These are phyloP conservation scores for Crassisporium funariophilum DNA, from an alignment of 768 basidiomycete genomes.

Conservation along the genomic window DNA sequence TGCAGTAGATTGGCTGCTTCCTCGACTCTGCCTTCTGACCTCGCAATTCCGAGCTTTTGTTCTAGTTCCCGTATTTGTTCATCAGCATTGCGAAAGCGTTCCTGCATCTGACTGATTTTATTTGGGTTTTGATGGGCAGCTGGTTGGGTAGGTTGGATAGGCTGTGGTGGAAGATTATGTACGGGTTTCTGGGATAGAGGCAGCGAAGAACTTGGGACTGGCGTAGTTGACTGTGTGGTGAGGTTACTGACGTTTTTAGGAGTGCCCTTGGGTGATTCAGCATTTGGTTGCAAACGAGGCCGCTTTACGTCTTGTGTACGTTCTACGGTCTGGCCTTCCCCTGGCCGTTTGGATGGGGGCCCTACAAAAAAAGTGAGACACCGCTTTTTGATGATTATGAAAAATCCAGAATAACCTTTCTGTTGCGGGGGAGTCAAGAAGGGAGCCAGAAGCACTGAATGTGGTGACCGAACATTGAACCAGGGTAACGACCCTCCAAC, in stretches of 20 bases:
- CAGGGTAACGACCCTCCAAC: constrained; percentile 44
- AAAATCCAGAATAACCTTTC: constrained; percentile 14
- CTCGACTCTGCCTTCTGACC: not conserved
- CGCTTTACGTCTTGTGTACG: constrained; percentile 51
- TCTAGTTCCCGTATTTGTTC: not conserved
- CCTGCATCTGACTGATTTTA: not conserved
- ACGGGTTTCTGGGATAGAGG: constrained; percentile 5
- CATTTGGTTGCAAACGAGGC: constrained; percentile 31
- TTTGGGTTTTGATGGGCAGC: too few species aligned
- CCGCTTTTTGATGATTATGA: not conserved
- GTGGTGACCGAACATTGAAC: constrained; percentile 52
- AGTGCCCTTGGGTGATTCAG: constrained; percentile 23
- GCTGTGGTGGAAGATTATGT: constrained; percentile 18
- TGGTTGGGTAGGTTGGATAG: not conserved
- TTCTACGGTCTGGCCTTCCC: constrained; percentile 34
- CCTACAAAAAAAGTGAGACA: constrained; percentile 12
- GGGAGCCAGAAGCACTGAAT: constrained; percentile 50
- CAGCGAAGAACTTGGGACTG: constrained; percentile 17
- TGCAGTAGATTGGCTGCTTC: not conserved
- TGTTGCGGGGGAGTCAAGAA: constrained; percentile 42
- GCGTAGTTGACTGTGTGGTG: constrained; percentile 20
- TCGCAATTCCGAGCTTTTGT: not conserved
- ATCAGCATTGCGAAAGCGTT: not conserved
- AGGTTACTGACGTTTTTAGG: constrained; percentile 12
- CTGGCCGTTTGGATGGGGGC: constrained; percentile 44